Percentiles rank a stretch among this genome's conserved stretches.
These are phyloP conservation scores for Penicillium robsamsonii DNA, from an alignment of 495 filamentous ascomycete species.

Conservation along the genomic window DNA sequence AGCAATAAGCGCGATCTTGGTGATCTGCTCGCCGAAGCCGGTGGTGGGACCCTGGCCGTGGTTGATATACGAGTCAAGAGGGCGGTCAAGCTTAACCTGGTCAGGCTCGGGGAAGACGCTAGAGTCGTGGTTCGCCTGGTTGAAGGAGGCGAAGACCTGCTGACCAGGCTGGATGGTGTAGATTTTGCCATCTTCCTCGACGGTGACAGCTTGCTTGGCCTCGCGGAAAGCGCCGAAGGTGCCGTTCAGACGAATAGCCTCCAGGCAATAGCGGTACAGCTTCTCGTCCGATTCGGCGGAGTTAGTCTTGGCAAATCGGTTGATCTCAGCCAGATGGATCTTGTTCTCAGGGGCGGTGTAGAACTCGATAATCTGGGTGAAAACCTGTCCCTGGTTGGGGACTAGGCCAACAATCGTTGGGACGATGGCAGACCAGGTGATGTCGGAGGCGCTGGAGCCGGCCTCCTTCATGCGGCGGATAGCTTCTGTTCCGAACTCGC, in stretches of 20 bases:
- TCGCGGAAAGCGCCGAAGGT: conserved; percentile 58
- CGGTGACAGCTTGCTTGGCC: conserved; percentile 39
- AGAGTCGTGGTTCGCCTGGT: conserved; percentile 56
- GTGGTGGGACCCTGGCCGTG: conserved; percentile 62
- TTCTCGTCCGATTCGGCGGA: conserved; percentile 48
- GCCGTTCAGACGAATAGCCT: conserved; percentile 60
- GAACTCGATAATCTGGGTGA: conserved; percentile 77
- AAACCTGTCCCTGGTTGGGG: conserved; percentile 69
- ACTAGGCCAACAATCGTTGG: conserved; percentile 60
- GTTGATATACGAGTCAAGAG: conserved; percentile 65
- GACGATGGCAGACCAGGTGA: conserved; percentile 71
- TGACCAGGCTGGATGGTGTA: conserved; percentile 51
- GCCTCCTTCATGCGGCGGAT: conserved; percentile 66
- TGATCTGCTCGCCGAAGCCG: conserved; percentile 60
- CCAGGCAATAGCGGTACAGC: conserved; percentile 50
- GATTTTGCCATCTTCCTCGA: conserved; percentile 52
- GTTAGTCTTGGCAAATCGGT: conserved; percentile 50
- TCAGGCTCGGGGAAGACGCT: conserved; percentile 66
- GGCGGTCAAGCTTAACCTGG: conserved; percentile 63
- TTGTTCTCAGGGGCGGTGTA: conserved; percentile 61
- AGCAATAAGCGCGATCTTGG: conserved; percentile 60
- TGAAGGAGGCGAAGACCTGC: conserved; percentile 47
- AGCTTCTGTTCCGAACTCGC: conserved; percentile 66
- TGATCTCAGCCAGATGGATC: conserved; percentile 56
- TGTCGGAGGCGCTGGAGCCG: conserved; percentile 62